Base-by-base conservation (phyloP, 495 filamentous ascomycete species). In the Terfezia claveryi region DNA sequence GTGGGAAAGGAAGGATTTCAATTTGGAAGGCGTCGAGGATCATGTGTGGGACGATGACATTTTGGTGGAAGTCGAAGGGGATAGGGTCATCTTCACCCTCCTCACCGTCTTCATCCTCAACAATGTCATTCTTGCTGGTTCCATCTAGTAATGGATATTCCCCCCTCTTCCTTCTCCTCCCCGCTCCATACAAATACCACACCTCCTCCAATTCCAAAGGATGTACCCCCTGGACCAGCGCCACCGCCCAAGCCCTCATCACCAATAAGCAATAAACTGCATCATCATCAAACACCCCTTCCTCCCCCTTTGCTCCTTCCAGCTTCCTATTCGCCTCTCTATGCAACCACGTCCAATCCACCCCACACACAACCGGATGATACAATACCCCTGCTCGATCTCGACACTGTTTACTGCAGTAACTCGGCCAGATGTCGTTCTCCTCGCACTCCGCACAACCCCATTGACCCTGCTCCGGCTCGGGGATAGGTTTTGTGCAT, bases 151-250 rank as follows among this genome's bases (percentile, higher is more conserved):
- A 1, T 14, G 41, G 41, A 46, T 46, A 46, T 20, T 10, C 2
- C 2, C 20, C 20, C 20, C 27, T 2, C 14, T 14, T 9, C 41
- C 41, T 14, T 4, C 17, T 46, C 41, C 17, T 46, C 4, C 41
- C 41, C 41, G 64, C 91, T n/a, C 89, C 91, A 82, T 93, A 96
- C 56, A 96, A 87, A 68, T 87, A 94, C 62, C 88, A 88, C 36
- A 92, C 75, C 61, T 94, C 84, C 0, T 74, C 74, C 0, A 96
- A 74, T 1, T 91, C 82, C 12, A 96, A 75, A 1, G 92, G 85
- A 61, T 98, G 85, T 6, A 76, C 66, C 17, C 79, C 74, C 64
- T 88, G 84, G n/a, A 85, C 86, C 32, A 80, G 74, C 1, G 91
- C 77, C 76, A 96, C 83, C 44, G 91, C 89, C 20, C 95, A 69